These are phyloP conservation scores for Lolium rigidum DNA, from an alignment of 176 grass and related monocot genomes.

Conservation along the genomic window DNA sequence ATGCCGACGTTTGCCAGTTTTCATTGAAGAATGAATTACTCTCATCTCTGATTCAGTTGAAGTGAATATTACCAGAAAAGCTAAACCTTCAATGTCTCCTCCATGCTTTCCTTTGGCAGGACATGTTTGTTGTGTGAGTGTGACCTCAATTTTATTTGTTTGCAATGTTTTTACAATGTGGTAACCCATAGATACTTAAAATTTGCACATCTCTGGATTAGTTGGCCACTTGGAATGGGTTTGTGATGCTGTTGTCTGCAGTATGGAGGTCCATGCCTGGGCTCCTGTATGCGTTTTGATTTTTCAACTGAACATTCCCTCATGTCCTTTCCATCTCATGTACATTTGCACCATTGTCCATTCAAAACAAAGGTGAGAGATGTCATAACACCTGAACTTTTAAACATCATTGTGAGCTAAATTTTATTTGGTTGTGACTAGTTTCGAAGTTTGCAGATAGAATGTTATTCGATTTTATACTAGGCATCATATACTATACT, in stretches of 20 bases:
- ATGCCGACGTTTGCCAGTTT: not conserved
- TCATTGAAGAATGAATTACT: not conserved
- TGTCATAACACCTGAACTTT: not conserved
- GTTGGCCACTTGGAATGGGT: slow-evolving; percentile 17
- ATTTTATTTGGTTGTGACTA: not conserved
- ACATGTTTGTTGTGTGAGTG: too few relatives aligned
- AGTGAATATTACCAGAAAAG: not conserved
- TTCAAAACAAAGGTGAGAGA: not conserved
- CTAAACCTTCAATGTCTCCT: not conserved
- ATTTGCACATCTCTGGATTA: slow-evolving; percentile 37
- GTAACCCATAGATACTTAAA: slow-evolving; percentile 10
- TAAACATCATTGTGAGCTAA: not conserved
- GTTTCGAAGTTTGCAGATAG: not conserved
- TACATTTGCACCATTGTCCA: slow-evolving; percentile 4
- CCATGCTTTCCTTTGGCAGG: too few relatives aligned
- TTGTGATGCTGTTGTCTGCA: slow-evolving; percentile 36
- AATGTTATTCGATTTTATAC: not conserved
- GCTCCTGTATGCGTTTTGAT: not conserved
- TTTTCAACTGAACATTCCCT: not conserved
- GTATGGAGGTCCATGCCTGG: slow-evolving; percentile 14
- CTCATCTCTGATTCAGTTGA: not conserved
- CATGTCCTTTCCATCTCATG: not conserved
- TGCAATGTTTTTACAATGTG: not conserved
- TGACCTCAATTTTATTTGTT: not conserved
- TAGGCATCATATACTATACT: not conserved